Base-by-base conservation (phyloP, 305 asterid genomes). In the Fraxinus albicans region DNA sequence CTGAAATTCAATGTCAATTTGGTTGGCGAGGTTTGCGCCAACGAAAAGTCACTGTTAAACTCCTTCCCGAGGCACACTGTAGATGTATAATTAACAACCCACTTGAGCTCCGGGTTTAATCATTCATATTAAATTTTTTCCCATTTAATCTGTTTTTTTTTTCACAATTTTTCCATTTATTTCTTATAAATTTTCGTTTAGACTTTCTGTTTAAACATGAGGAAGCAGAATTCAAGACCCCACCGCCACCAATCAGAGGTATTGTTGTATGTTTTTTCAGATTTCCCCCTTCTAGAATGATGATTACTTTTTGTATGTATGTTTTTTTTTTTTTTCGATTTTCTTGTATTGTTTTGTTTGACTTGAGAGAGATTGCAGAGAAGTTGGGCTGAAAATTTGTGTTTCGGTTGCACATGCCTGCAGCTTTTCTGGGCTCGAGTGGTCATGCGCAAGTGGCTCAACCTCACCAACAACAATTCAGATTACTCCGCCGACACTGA, bases 331-430 rank as follows among this genome's bases (percentile, higher is more conserved):
- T 36, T 36, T 6, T 31, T 25, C 76, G 67, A 25, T 72, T 63
- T 58, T 19, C 10, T 58, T 15, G 58, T 47, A 13, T 47, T 47
- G 19, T 53, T 5, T 53, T 23, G 73, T 77, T 34, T 89, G 86
- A 88, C 87, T 44, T 80, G 40, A 77, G 86, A 87, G 80, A 90
- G 88, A 86, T 91, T 95, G 95, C 96, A 94, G 97, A 89, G 81
- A 85, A 88, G 76, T 88, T 94, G 97, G 96, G 93, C 90, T 92
- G 98, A 94, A 92, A 87, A 90, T 79, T 86, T 92, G 92, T 93
- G 97, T 96, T 94, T 94, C 87, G 97, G 89, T 92, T 93, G 97
- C 97, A 81, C 94, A 79, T 92, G 98, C 94, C 92, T 88, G 83
- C 93, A 95, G 99, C 91, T 90, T 44, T 92, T 95, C 76, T 91